Evolutionary conservation across 164 flowering plant genomes (phyloP), one percentile per base, ranked within the genome.

Genomic region (Liquidambar formosana): DNA sequence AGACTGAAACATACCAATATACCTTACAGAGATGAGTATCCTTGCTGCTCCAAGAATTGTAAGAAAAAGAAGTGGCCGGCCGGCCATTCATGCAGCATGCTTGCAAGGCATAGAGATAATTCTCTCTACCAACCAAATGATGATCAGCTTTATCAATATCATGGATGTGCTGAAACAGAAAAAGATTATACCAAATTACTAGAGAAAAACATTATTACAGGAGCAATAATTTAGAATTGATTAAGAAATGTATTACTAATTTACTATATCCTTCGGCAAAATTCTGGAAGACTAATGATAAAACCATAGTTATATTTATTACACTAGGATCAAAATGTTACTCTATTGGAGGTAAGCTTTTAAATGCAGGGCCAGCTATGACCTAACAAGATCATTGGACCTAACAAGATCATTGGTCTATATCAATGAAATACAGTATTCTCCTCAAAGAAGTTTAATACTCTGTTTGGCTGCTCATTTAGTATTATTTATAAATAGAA

Each of bases 1-100:
- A 45, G 11, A 57, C 44, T 45, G 27, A 67, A 66, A 60, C n/a
- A 45, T 60, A 60, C 22, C 18, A 60, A 60, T n/a, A 45, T 60
- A 60, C 22, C 18, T 28, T 3, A 28, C 14, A 33, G 18, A 28
- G 45, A 4, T 59, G 6, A 9, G 6, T 21, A 19, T 10, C 18
- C 10, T 33, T 60, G 18, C 44, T 5, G 14, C 62, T 33, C 44
- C 33, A 21, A 59, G 57, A 28, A 10, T 28, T 21, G 4, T n/a
- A 59, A 33, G 44, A 59, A 14, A 59, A 54, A 10, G 21, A 2
- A 6, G 41, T 33, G 6, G 41, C 41, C 6, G 41, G 2, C 6
- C 2, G 6, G 41, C 41, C 6, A 6, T 33, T 33, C 2, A 33
- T 33, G 41, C 41, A 23, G 14, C 11, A 21, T 22, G 58, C 58